A percentile compares a stretch with the other conserved stretches of the same genome.
Conservation (phyloP, 2,329 filamentous ascomycete genomes). For the Cladorrhinum sp. region DNA sequence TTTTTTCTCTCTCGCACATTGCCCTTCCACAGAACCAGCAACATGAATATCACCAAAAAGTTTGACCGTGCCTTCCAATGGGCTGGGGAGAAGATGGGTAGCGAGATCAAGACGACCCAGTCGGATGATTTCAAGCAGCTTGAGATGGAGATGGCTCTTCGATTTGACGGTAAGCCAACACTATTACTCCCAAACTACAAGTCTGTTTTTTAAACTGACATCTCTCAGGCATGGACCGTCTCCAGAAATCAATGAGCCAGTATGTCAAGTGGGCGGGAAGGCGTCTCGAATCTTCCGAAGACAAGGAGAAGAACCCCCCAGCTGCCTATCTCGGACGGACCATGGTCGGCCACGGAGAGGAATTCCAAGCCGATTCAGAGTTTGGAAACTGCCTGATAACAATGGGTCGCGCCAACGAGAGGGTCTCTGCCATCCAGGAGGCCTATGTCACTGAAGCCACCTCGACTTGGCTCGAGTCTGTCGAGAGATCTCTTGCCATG, state of each 20-base stretch:
- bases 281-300: slow-evolving; percentile 73
- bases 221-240: slow-evolving; percentile 74
- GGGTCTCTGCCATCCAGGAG: slow-evolving; percentile 81
- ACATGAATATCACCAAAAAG: slow-evolving; percentile 70
- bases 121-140: slow-evolving; percentile 89
- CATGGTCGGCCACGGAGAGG: slow-evolving; percentile 87
- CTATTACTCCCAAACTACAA: not conserved
- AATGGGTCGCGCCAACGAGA: slow-evolving; percentile 83
- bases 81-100: slow-evolving; percentile 95
- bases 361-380: slow-evolving; percentile 87
- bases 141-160: slow-evolving; percentile 84
- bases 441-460: slow-evolving; percentile 75
- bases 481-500: slow-evolving; percentile 84
- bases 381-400: slow-evolving; percentile 82
- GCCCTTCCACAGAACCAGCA: not conserved
- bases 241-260: slow-evolving; percentile 79
- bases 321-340: slow-evolving; percentile 75
- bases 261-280: slow-evolving; percentile 89
- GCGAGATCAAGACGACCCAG: slow-evolving; percentile 79
- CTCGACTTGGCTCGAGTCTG: slow-evolving; percentile 82
- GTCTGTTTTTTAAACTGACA: slow-evolving; percentile 10
- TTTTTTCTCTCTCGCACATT: not conserved
- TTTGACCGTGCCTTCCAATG: slow-evolving; percentile 96
- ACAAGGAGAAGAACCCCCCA: slow-evolving; percentile 83
- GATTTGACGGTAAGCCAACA: slow-evolving; percentile 72